Percentiles rank a stretch among this genome's conserved stretches.
These are phyloP conservation scores for Pyrenula aspistea DNA, from an alignment of 495 filamentous ascomycete genomes.

Conservation along the genomic window DNA sequence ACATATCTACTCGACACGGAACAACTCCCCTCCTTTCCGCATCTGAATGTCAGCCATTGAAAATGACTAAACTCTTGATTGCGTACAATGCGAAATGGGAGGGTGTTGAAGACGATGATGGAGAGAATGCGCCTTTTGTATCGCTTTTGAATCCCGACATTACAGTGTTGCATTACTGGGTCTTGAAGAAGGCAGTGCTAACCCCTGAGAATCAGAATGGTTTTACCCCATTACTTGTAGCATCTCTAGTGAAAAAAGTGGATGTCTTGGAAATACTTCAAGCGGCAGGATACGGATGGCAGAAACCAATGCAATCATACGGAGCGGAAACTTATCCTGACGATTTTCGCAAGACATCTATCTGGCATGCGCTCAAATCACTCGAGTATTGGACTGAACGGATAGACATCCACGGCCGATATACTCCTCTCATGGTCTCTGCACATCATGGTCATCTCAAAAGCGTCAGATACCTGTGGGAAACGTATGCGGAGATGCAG, in stretches of 20 bases:
- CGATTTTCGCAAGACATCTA: not conserved
- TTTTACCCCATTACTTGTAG: not conserved
- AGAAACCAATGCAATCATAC: not conserved
- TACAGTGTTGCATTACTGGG: not conserved
- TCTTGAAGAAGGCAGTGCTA: not conserved
- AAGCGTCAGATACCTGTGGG: not conserved
- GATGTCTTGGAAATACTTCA: not conserved
- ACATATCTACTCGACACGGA: not conserved
- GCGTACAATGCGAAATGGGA: not conserved
- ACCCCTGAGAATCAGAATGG: not conserved
- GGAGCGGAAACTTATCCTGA: not conserved
- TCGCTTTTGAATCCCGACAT: not conserved
- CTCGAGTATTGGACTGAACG: not conserved
- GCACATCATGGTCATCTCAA: not conserved
- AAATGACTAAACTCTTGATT: not conserved
- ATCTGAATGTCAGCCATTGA: not conserved
- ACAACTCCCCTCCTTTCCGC: not conserved
- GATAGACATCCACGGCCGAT: not conserved
- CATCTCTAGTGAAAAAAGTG: not conserved
- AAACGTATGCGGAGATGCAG: not conserved
- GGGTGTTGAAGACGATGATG: not conserved
- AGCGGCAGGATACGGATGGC: not conserved
- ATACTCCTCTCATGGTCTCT: not conserved
- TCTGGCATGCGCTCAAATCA: not conserved
- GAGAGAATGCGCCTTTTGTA: not conserved